Evolutionary conservation across 331 rosid species (phyloP), one percentile per base, ranked within the genome.

Genomic region (Malus hybrid): DNA sequence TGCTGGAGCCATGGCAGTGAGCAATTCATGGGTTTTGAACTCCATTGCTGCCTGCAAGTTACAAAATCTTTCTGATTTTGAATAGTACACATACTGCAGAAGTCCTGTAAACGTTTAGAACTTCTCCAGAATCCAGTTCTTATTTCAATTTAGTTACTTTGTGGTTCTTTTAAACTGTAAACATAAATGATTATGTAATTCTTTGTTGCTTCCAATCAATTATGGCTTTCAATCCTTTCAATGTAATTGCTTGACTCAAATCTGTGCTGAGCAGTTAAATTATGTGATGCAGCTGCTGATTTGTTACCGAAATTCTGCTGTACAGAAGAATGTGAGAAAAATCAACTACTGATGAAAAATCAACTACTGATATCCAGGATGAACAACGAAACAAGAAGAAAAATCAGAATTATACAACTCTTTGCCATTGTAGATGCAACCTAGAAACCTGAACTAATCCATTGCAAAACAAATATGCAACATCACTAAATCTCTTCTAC

Each of bases 41-140:
- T 94, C 96, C 63, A 86, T 94, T 80, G 96, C 97, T n/a, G 97
- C 89, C 82, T 86, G 92, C 88, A 89, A 86, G 74, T 78, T 87
- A 65, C 93, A 85, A 72, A 67, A 61, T 76, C 89, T 87, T 75
- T 68, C 77, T 66, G 75, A 42, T 42, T 42, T 10, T 0, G 4
- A 81, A 69, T 90, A 74, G 75, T 61, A 36, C 15, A 20, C 69
- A 59, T 33, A 10, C 14, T 61, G 65, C 71, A 71, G 16, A 72
- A 66, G 62, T 64, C 32, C 18, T 79, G 80, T 70, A 67, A 69
- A 71, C 42, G 72, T 80, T 72, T 56, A 34, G 63, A 55, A 15
- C 74, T 39, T 31, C 62, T 73, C 62, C 61, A 6, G 56, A 57
- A 39, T 57, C 63, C 63, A 44, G 56, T 60, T 50, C 29, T 18